Evolutionary conservation across 495 filamentous ascomycete species (phyloP).

Genomic region (Penicillium cosmopolitanum): DNA sequence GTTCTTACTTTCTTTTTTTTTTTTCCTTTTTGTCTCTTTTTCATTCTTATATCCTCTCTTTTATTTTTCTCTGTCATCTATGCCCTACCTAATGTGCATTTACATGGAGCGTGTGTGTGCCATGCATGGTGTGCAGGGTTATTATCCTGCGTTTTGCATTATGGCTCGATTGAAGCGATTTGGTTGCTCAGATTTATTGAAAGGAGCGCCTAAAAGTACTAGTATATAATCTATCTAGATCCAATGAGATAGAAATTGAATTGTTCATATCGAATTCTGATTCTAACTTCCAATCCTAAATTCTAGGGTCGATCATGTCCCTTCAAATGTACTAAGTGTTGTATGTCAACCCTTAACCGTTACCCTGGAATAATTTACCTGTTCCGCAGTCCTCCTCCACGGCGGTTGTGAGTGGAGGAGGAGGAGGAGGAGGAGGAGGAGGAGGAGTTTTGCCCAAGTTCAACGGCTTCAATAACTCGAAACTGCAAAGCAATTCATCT

Average conservation of each 20-base stretch:
- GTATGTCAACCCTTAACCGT: too few species aligned
- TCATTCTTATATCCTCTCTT: not conserved
- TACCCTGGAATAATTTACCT: too few species aligned
- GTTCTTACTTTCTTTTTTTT: not conserved
- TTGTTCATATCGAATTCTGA: not conserved
- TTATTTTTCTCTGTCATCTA: constrained; percentile 5
- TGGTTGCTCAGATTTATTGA: not conserved
- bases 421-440: too few species aligned
- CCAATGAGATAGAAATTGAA: not conserved
- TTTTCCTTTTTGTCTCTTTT: constrained; percentile 2
- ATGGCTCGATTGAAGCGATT: not conserved
- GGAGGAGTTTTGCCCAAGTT: too few species aligned
- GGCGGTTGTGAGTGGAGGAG: too few species aligned
- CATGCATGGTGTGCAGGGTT: not conserved
- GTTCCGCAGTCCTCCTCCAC: too few species aligned
- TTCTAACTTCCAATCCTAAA: too few species aligned
- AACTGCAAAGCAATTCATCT: too few species aligned
- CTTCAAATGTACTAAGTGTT: too few species aligned
- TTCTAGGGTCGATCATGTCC: too few species aligned
- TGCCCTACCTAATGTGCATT: constrained; percentile 28
- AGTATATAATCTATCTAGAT: not conserved
- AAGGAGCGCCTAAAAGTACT: not conserved
- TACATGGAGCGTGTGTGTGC: constrained; percentile 29
- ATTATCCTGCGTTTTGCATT: not conserved
- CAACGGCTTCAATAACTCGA: too few species aligned